Evolutionary conservation across 1,284 basidiomycete genomes (phyloP), one percentile per base, ranked within the genome.

Genomic region (Trichosporon sp.): DNA sequence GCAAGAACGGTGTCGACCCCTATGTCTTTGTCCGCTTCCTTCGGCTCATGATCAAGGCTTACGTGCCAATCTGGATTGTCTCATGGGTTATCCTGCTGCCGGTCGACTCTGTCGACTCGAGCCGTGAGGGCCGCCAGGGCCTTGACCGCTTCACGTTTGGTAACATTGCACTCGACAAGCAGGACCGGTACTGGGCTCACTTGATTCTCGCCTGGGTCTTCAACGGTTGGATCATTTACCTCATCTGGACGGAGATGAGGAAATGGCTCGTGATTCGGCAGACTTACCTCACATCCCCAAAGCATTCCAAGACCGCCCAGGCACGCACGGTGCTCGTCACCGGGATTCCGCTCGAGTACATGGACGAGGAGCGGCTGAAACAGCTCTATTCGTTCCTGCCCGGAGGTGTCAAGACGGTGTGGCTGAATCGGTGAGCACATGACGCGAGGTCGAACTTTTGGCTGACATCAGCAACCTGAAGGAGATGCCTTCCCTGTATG

Each of bases 271-370:
- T 87, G 65, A 86, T 90, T 72, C 89, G 92, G 48, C 91, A 93
- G 74, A 85, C 88, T 67, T 91, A 90, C 82, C 87, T 93, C 35
- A 87, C 90, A 74, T 88, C 87, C 73, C 87, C 87, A 46, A 85
- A 86, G 21, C 90, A 93, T 80, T 88, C 89, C 1, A 82, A 84
- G 14, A 85, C 89, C 5, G 88, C 91, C 1, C 91, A 92, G 84
- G 90, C 92, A 0, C 88, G 89, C 56, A 93, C 92, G 0, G 90
- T 94, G 3, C 88, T 94, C 64, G 87, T 93, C 73, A 92, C 91
- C 0, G 88, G 89, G 65, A 88, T 93, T 10, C 91, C 91, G 1
- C 86, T 88, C 16, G 86, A 88, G 66, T 86, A 90, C 69, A 86
- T 88, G 46, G 87, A 87, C 71, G 89, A 91, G 78, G 84, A 85